phyloP scores from a whole-genome alignment of 139 green algal species.

The Auxenochlorella protothecoides region DNA sequence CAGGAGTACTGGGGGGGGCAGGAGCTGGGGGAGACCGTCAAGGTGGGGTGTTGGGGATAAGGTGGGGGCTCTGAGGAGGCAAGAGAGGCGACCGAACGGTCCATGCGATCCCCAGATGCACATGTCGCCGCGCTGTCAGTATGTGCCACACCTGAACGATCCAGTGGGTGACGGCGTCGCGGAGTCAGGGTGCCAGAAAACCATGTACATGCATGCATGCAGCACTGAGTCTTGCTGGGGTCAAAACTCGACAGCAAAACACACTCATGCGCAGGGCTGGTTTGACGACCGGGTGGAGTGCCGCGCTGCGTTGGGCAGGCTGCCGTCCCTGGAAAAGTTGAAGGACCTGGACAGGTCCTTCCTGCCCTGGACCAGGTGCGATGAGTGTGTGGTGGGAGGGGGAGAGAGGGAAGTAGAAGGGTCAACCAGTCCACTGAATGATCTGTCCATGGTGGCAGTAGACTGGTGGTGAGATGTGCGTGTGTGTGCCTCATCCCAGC shows the following conservation, averaged over 20 bases:
- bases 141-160: no score
- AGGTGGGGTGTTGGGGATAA: background rate
- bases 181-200: no score
- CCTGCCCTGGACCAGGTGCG: conserved; percentile 22
- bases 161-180: no score
- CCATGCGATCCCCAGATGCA: no score
- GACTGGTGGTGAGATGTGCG: no score
- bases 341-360: conserved; percentile 18
- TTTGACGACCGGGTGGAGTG: conserved; percentile 82
- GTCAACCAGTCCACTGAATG: no score
- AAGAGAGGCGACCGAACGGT: background rate
- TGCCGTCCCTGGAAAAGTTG: conserved; percentile 19
- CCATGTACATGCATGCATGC: background rate
- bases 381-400: no score
- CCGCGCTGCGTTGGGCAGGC: conserved; percentile 63
- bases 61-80: conserved; percentile 2
- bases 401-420: no score
- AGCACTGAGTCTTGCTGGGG: background rate
- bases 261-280: conserved; percentile 42
- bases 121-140: no score
- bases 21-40: conserved; percentile 1
- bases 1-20: conserved; percentile 49
- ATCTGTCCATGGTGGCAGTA: no score
- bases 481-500: no score
- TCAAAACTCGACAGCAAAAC: no score